Evolutionary conservation across 1,284 basidiomycete species (phyloP), one percentile per base, ranked within the genome.

Genomic region (Cryptococcus sp.): DNA sequence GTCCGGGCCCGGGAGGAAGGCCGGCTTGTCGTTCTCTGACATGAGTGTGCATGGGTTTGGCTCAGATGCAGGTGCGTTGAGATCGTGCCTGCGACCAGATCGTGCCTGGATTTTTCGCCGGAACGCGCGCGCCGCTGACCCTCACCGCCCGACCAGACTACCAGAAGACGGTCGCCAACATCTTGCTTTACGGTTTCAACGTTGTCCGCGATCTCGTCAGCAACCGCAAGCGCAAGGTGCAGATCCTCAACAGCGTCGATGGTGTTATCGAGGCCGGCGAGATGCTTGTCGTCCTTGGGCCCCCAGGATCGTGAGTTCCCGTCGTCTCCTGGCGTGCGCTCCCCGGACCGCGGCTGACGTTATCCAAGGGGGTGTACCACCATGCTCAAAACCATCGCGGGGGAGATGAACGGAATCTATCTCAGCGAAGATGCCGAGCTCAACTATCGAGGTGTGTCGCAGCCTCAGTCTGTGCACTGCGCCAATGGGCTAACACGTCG

Each of bases 311-410:
- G 65, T 77, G 61, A 53, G 70, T 63, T 16, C 2, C 18, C 18
- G 11, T 18, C 42, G 11, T 11, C 23, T 44, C 40, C 3, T 20
- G 40, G 4, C 40, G 23, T 44, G 4, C 12, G 42, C 42, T 20
- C 38, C n/a, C 20, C 40, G 23, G 18, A 35, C 6, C 21, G 18
- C 43, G 20, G 39, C 55, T 55, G 35, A 56, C 35, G 24, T 3
- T 43, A 24, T 43, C 16, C 53, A 64, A 77, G 76, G 84, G 78
- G 86, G 80, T 91, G 89, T 66, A 67, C 84, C 54, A 77, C 82
- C 0, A 75, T 78, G 46, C 71, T 84, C 62, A 79, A 84, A 69
- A 79, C 81, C 12, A 79, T 85, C 55, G 77, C 82, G 0, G 81
- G 81, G 38, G 80, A 84, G 65, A 81, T 78, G 52, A 79, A 81